phyloP scores from a whole-genome alignment of 805 yeast species.

The Saccharomycopsis babjevae region DNA sequence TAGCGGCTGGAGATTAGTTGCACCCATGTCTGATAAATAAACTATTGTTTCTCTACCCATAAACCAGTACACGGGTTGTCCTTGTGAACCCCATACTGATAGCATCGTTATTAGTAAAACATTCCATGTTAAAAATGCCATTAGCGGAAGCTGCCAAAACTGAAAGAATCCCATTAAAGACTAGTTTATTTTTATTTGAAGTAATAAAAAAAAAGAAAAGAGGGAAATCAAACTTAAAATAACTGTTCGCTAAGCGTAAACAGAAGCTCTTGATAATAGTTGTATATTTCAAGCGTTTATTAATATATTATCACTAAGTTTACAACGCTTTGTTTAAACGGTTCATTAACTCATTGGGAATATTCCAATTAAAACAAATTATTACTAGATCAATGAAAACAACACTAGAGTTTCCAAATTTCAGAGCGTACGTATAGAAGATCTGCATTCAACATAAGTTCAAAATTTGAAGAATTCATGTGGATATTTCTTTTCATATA shows the following conservation, averaged over 20 bases:
- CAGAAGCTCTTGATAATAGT: no score
- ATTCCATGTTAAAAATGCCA: conserved; percentile 71
- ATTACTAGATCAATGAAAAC: no score
- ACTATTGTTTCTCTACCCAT: conserved; percentile 44
- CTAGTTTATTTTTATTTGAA: not conserved
- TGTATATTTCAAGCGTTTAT: no score
- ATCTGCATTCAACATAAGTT: no score
- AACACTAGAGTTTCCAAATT: no score
- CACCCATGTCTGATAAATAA: conserved; percentile 81
- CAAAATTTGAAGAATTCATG: not conserved
- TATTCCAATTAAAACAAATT: no score
- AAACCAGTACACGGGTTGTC: conserved; percentile 59
- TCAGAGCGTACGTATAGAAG: no score
- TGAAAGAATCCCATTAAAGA: conserved; percentile 18
- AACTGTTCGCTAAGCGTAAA: no score
- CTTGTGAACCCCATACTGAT: conserved; percentile 70
- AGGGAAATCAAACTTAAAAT: no score
- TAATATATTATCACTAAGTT: no score
- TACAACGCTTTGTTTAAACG: no score
- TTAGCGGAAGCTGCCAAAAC: conserved; percentile 46
- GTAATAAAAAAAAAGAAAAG: not conserved
- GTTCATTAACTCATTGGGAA: no score
- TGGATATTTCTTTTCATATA: not conserved
- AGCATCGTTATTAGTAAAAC: conserved; percentile 81
- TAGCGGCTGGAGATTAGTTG: conserved; percentile 74